Evolutionary conservation across 2,329 filamentous ascomycete genomes (phyloP).

Genomic region (Ceratocystis alfenasii): DNA sequence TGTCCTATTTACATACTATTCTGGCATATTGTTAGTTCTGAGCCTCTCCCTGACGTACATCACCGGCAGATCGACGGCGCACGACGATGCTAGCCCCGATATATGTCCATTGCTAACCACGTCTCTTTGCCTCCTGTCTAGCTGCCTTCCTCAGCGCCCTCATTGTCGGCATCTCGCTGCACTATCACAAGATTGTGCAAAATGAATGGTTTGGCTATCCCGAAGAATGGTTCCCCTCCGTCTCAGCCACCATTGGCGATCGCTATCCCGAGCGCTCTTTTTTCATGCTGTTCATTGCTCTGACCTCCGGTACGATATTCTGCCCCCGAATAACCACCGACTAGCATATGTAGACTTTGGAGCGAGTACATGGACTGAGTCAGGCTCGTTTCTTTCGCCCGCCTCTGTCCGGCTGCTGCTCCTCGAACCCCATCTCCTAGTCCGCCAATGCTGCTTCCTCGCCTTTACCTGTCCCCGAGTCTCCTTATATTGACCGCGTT

Average conservation of each 20-base stretch:
- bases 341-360: neutral
- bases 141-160: conserved; percentile 80
- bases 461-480: neutral
- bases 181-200: conserved; percentile 94
- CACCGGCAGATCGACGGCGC: neutral
- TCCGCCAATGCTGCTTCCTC: neutral
- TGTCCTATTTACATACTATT: conserved; percentile 76
- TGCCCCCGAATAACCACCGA: neutral
- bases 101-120: conserved; percentile 6
- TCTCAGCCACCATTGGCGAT: conserved; percentile 93
- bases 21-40: conserved; percentile 60
- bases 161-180: conserved; percentile 64
- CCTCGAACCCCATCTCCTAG: neutral
- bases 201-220: conserved; percentile 95
- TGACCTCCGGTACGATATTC: conserved; percentile 61
- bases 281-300: conserved; percentile 93
- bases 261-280: conserved; percentile 92
- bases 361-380: neutral
- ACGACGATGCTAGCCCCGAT: neutral
- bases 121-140: conserved; percentile 28
- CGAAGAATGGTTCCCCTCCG: conserved; percentile 91
- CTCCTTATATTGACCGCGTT: neutral
- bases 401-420: neutral
- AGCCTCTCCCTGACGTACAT: neutral
- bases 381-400: neutral